Conservation (phyloP, 2,329 filamentous ascomycete genomes). For the Microdochium paspali region DNA sequence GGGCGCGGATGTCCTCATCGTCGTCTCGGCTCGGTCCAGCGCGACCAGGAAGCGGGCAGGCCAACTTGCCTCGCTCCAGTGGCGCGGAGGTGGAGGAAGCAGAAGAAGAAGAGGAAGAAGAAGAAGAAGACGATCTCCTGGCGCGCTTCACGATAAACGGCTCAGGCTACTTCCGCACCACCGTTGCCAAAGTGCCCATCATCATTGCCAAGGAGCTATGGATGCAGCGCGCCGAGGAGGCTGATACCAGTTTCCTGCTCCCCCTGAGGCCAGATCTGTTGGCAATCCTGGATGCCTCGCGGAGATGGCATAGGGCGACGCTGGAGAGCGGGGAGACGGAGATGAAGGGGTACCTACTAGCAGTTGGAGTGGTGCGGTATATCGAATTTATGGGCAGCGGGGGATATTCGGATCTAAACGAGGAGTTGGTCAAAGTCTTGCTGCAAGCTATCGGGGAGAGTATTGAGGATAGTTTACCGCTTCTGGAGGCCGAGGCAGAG, state of each 20-base stretch:
- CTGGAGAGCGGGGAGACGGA: constrained; percentile 45
- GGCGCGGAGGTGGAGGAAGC: too few relatives aligned
- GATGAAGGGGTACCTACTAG: constrained; percentile 39
- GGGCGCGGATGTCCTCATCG: constrained; percentile 3
- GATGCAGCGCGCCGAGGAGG: constrained; percentile 28
- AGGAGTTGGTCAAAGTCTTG: neutral
- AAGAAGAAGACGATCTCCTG: neutral
- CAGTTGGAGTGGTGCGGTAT: neutral
- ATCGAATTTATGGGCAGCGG: neutral
- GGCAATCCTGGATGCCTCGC: constrained; percentile 28
- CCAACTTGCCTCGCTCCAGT: too few relatives aligned
- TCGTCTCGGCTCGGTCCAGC: too few relatives aligned
- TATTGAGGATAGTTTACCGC: neutral
- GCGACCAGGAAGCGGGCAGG: too few relatives aligned
- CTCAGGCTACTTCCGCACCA: neutral
- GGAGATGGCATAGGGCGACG: constrained; percentile 24
- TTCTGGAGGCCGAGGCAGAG: neutral
- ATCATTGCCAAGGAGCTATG: constrained; percentile 30
- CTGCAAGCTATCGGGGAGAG: neutral
- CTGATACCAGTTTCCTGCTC: constrained; percentile 10
- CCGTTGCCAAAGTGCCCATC: constrained; percentile 10
- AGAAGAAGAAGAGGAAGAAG: neutral
- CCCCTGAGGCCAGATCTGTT: constrained; percentile 19
- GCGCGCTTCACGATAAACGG: neutral
- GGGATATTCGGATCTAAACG: neutral